Evolutionary conservation across 495 filamentous ascomycete genomes (phyloP), one percentile per base, ranked within the genome.

Genomic region (Cairneyella variabilis): DNA sequence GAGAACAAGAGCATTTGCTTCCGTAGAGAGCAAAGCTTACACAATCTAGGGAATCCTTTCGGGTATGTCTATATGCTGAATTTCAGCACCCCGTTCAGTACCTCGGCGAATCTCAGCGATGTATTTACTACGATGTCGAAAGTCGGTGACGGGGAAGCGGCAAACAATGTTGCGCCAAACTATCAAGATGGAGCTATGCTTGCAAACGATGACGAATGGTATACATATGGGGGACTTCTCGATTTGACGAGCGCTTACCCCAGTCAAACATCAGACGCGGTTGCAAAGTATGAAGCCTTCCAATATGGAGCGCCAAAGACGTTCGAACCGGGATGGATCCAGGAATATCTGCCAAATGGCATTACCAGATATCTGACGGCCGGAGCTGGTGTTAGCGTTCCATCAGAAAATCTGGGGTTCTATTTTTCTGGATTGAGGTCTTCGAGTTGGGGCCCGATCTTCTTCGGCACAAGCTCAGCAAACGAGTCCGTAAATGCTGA

Each of bases 381-480:
- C 54, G 86, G 86, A 10, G 85, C 76, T 1, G 76, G 73, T 0
- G 83, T 76, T 7, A 85, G 75, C 11, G 81, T 79, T 4, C 84
- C 85, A 0, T 88, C 85, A 8, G 85, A 90, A 65, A 85, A 89
- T 54, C 73, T 79, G 48, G 84, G 79, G 0, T 90, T 83, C 70
- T 86, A 88, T 59, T 86, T 90, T 58, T 77, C 80, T 3, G 86
- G 86, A 0, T 71, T 81, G 70, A 77, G 70, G 21, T 71, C 74
- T 0, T 40, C 61, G 5, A 65, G 66, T 52, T 73, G 67, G 61
- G 76, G 77, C 0, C 58, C 70, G 1, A 75, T 85, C 53, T 53
- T 25, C 26, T 75, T 69, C 42, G 54, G 60, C 14, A 28, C 43
- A 4, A 20, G 20, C 3, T 3, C 30, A 17, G 26, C 44, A 5